Evolutionary conservation across 164 flowering plant species (phyloP), one percentile per base, ranked within the genome.

Genomic region (Vitis labrusca): DNA sequence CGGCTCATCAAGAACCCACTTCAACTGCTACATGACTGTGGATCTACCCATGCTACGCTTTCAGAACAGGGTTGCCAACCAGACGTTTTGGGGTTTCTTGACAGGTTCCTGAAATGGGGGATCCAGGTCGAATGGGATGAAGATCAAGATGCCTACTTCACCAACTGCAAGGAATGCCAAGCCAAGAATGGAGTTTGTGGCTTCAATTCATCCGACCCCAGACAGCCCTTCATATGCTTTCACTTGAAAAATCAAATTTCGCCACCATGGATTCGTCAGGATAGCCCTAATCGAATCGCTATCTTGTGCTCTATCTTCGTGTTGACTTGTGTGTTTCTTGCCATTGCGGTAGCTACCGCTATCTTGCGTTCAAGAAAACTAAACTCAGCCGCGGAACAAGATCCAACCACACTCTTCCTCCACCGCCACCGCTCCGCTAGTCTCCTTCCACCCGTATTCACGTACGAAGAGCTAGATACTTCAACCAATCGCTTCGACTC

Each of bases 381-480:
- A 30, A 67, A 60, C 32, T 70, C 80, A 0, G 51, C 52, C 10
- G 51, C 61, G 0, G 90, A 82, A 50, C 93, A 86, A 78, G 91
- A 90, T 74, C 95, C 95, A 10, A 81, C 90, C 0, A 73, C 81
- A 11, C 51, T 84, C 14, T 89, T 85, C 73, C 92, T 90, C 51
- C 85, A 72, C 59, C 79, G 84, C 10, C 86, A 89, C 73, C 88
- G 90, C n/a, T 84, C 89, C 0, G 83, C 91, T 0, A 83, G 76
- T 61, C 87, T 81, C 29, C 88, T 94, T 48, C 94, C 98, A 3
- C 97, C 97, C 0, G 89, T 84, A 0, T 94, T 92, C 85, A 82
- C 85, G 67, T 94, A 77, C 83, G 97, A 92, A 32, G 98, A 92
- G 81, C 92, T 94, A 10, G 92, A 91, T 15, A 10, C 76, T 2